Conservation (phyloP, 192 early-diverging fungal species). For the Podila epigama region DNA sequence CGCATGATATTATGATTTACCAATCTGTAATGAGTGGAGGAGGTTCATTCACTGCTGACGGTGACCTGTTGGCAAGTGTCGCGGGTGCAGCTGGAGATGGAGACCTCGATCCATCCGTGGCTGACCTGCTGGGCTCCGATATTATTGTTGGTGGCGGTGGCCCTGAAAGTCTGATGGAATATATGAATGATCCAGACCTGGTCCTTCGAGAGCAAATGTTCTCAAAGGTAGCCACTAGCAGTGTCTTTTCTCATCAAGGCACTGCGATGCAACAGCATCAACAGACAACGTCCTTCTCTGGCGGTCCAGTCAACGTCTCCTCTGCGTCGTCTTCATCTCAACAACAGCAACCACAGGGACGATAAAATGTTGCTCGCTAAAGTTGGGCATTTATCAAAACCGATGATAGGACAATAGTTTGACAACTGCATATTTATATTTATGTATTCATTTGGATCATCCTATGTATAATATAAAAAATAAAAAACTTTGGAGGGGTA, state of each 20-base stretch:
- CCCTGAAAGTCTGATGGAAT: slow-evolving; percentile 9
- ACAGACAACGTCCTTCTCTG: neutral
- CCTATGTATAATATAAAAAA: no score
- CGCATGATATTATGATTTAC: neutral
- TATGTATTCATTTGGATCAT: no score
- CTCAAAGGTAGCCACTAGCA: slow-evolving; percentile 20
- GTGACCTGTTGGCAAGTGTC: neutral
- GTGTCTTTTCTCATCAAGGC: neutral
- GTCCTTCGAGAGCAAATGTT: slow-evolving; percentile 12
- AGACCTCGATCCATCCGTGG: neutral
- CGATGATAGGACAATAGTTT: no score
- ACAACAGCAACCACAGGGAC: neutral
- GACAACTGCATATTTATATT: no score
- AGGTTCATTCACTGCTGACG: neutral
- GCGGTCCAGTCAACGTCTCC: neutral
- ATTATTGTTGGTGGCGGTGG: neutral
- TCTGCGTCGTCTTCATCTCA: neutral
- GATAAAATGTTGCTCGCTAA: no score
- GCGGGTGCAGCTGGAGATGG: neutral
- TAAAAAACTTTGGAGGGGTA: no score
- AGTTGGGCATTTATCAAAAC: no score
- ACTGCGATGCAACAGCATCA: neutral
- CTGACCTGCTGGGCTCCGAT: neutral
- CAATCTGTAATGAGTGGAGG: neutral
- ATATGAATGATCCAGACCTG: slow-evolving; percentile 26